A percentile compares a stretch with the other conserved stretches of the same genome.
phyloP scores from a whole-genome alignment of 148 eudicot species.

The Rhododendron ovatum region DNA sequence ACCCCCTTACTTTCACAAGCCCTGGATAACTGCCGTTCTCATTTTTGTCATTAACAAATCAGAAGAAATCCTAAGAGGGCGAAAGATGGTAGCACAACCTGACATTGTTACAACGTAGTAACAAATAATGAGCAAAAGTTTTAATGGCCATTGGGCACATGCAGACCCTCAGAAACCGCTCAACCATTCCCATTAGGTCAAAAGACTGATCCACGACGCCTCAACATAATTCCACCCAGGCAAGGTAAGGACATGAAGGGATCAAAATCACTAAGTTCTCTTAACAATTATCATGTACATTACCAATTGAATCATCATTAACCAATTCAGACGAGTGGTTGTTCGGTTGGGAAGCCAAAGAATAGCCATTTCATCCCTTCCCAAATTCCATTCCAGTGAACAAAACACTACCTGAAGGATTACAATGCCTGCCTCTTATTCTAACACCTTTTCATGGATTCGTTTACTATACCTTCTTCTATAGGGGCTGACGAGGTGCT shows the following conservation, averaged over 20 bases:
- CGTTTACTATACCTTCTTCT: slow-evolving; percentile 42
- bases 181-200: background rate
- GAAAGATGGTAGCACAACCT: background rate
- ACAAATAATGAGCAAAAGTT: background rate
- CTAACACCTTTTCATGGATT: background rate
- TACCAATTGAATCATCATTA: background rate
- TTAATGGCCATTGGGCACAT: background rate
- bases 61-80: background rate
- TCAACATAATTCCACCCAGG: background rate
- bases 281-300: background rate
- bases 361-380: background rate
- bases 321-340: background rate
- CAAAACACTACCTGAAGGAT: background rate
- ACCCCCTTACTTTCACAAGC: background rate
- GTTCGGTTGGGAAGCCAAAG: background rate
- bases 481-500: slow-evolving; percentile 69
- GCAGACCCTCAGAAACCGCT: background rate
- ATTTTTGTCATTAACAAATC: background rate
- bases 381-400: background rate
- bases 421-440: background rate
- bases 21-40: background rate
- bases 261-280: background rate
- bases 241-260: background rate
- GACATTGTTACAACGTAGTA: background rate
- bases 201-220: background rate